Evolutionary conservation across 164 flowering plant genomes (phyloP), one percentile per base, ranked within the genome.

Genomic region (Sextonia rubra): DNA sequence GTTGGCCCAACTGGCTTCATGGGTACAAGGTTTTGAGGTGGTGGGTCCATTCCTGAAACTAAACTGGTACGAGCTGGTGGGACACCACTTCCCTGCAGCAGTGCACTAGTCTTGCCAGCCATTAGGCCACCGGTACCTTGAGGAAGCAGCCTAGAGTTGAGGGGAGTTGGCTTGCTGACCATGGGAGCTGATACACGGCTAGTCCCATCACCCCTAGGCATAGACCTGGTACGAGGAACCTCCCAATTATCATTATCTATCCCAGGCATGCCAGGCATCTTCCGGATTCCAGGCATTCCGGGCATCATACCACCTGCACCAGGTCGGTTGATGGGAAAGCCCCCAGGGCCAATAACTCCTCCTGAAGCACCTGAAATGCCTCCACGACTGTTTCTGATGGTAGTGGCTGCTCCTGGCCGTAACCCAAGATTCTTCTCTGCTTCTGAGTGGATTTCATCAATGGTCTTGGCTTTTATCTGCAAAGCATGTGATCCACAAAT

Each of bases 291-390:
- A 15, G 99, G 99, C 96, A 95, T 91, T 30, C 98, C 99, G 67
- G 97, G 98, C 97, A 95, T 93, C 99, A 93, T 84, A 44, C 97
- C 99, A 47, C 97, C 97, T 29, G 87, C 6, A 15, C 97, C 98
- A 65, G 92, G 97, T n/a, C 95, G 85, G 48, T 74, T 81, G 22
- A 85, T 80, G 15, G 93, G 92, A 73, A 84, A 85, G 30, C 97
- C 92, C 2, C 89, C 89, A 23, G 92, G 85, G 47, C 87, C 77
- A 2, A 81, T 60, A 60, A 70, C 82, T 26, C 88, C 89, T 71
- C 88, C 89, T 71, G 83, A 80, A 47, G 77, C 77, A 69, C 86
- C 90, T 73, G 87, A 70, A 71, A 71, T 72, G 27, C 73, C 52
- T 26, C 73, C 77, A 56, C 95, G 91, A 32, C 69, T 76, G 73